Conservation (phyloP, 495 filamentous ascomycete genomes). For the Penicillium desertorum region DNA sequence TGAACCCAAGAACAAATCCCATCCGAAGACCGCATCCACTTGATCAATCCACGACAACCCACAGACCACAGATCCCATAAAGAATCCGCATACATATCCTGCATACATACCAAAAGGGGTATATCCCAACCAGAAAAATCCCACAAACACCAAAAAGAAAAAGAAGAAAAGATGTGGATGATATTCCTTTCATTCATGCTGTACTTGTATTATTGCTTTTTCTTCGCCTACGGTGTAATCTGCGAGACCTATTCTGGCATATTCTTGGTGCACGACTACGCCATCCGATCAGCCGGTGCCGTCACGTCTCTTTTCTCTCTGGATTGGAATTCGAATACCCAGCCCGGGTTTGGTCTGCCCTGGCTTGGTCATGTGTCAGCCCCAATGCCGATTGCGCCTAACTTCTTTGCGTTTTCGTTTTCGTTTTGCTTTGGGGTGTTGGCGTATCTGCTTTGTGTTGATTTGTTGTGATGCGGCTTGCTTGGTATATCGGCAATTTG, state of each 20-base stretch:
- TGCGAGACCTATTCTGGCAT: not conserved
- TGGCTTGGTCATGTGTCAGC: not conserved
- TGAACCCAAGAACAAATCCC: not conserved
- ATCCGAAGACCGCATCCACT: not conserved
- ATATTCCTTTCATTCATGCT: not conserved
- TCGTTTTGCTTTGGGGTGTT: not conserved
- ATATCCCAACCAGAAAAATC: not conserved
- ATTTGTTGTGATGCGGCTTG: not conserved
- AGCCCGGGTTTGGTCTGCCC: not conserved
- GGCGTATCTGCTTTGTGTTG: not conserved
- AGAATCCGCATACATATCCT: not conserved
- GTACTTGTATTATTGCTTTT: constrained; percentile 5
- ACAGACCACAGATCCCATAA: not conserved
- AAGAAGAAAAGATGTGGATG: not conserved
- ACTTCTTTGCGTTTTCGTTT: constrained; percentile 2
- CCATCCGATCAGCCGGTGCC: constrained; percentile 16
- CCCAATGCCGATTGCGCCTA: not conserved
- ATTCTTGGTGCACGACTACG: constrained; percentile 10
- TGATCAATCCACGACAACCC: not conserved
- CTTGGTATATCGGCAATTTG: not conserved
- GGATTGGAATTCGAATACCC: not conserved
- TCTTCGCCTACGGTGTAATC: not conserved
- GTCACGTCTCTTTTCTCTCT: constrained; percentile 8
- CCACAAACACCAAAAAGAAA: not conserved
- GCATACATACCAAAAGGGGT: not conserved